Conservation (phyloP, 148 eudicot species). For the Rhododendron kiyosumense region DNA sequence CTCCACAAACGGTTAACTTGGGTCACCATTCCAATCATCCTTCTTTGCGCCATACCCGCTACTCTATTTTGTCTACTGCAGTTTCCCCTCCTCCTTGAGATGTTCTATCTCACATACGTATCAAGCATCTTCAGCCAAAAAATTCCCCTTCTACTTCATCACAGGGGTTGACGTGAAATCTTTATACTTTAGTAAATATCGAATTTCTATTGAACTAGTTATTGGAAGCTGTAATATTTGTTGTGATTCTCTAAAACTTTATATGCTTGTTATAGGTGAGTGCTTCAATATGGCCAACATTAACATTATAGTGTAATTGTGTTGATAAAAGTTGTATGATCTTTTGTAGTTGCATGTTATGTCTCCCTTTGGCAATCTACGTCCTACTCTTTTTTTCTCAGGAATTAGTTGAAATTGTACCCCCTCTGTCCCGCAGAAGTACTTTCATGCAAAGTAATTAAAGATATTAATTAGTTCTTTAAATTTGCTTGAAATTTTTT, state of each 20-base stretch:
- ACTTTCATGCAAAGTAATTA: too few relatives aligned
- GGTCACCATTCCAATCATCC: neutral
- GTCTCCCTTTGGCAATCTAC: too few relatives aligned
- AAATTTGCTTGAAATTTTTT: too few relatives aligned
- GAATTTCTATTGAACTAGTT: too few relatives aligned
- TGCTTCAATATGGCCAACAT: neutral
- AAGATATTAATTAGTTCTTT: too few relatives aligned
- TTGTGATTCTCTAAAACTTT: neutral
- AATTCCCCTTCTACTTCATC: neutral
- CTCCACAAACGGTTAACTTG: neutral
- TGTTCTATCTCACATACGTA: neutral
- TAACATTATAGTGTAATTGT: neutral
- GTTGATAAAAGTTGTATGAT: neutral
- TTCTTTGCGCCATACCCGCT: neutral
- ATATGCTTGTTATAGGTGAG: neutral
- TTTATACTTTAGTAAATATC: too few relatives aligned
- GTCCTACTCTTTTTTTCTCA: too few relatives aligned
- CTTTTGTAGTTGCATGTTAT: too few relatives aligned
- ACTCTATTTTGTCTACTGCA: conserved; percentile 3
- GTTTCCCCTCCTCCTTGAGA: conserved; percentile 17
- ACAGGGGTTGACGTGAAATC: neutral
- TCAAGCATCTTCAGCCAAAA: neutral
- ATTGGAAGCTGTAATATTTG: too few relatives aligned
- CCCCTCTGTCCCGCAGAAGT: too few relatives aligned
- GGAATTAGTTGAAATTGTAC: too few relatives aligned